phyloP scores from a whole-genome alignment of 257 asterid genomes.

The Jacaranda mimosifolia region DNA sequence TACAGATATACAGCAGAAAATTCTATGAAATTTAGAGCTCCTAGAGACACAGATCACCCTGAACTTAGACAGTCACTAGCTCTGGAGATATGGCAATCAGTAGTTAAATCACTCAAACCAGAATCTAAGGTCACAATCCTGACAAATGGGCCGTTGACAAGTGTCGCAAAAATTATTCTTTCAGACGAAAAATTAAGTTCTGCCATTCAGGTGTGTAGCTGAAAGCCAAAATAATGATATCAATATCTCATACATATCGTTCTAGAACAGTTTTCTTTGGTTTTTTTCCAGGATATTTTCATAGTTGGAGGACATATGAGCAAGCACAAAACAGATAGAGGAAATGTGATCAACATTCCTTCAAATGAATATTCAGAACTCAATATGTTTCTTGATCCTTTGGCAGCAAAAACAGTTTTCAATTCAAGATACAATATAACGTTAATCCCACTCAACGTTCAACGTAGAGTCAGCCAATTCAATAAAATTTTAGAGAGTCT shows the following conservation, averaged over 20 bases:
- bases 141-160: slow-evolving; percentile 91
- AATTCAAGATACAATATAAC: slow-evolving; percentile 62
- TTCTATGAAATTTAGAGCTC: slow-evolving; percentile 74
- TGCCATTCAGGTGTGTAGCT: slow-evolving; percentile 60
- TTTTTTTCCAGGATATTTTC: slow-evolving; percentile 61
- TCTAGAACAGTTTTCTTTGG: neutral
- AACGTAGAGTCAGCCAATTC: slow-evolving; percentile 57
- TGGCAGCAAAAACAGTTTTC: slow-evolving; percentile 73
- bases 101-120: slow-evolving; percentile 55
- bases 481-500: slow-evolving; percentile 41
- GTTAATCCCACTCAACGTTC: slow-evolving; percentile 71
- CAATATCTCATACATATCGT: neutral
- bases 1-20: slow-evolving; percentile 82
- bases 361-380: slow-evolving; percentile 71
- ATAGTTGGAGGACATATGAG: slow-evolving; percentile 81
- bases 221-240: neutral
- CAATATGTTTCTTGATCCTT: slow-evolving; percentile 86
- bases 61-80: slow-evolving; percentile 85
- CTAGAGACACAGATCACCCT: slow-evolving; percentile 79
- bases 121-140: slow-evolving; percentile 73
- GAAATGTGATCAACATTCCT: slow-evolving; percentile 72
- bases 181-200: slow-evolving; percentile 53
- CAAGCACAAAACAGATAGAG: slow-evolving; percentile 44
- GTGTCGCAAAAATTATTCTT: slow-evolving; percentile 67
- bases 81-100: slow-evolving; percentile 73